These are phyloP conservation scores for Nakazawaea wyomingensis DNA, from an alignment of 805 yeast genomes.

Conservation along the genomic window DNA sequence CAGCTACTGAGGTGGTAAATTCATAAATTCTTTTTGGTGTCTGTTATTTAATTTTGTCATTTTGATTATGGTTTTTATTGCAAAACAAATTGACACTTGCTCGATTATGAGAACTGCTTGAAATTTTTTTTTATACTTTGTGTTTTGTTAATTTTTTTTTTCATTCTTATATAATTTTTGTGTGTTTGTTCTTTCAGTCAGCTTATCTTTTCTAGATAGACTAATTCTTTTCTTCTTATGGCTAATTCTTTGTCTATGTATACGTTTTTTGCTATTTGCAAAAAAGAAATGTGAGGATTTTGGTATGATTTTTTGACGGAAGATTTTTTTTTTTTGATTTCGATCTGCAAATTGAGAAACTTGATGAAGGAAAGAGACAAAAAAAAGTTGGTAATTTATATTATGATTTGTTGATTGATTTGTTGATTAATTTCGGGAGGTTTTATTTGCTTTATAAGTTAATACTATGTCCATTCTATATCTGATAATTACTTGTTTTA, in stretches of 20 bases:
- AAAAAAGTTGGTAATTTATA: constrained; percentile 2
- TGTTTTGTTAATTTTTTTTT: not conserved
- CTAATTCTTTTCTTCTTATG: not conserved
- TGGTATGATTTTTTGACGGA: not conserved
- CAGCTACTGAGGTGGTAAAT: not conserved
- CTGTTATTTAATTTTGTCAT: too few relatives aligned
- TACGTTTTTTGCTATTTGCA: too few relatives aligned
- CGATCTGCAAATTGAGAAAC: not conserved
- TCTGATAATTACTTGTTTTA: not conserved
- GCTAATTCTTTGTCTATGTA: not conserved
- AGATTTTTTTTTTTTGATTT: too few relatives aligned
- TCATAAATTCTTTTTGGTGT: too few relatives aligned
- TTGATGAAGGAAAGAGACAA: not conserved
- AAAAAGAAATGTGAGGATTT: too few relatives aligned
- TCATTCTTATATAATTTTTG: not conserved
- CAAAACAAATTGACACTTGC: too few relatives aligned
- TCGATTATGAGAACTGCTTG: too few relatives aligned
- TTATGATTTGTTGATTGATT: constrained; percentile 2
- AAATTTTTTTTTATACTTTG: not conserved
- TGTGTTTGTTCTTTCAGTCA: not conserved
- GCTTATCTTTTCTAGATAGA: not conserved
- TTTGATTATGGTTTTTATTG: not conserved
- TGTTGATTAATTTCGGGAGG: constrained; percentile 1
- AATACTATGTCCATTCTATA: not conserved
- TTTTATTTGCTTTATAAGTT: not conserved